A percentile compares a stretch with the other conserved stretches of the same genome.
phyloP scores from a whole-genome alignment of 129 eudicot genomes.

The Centaurea solstitialis region DNA sequence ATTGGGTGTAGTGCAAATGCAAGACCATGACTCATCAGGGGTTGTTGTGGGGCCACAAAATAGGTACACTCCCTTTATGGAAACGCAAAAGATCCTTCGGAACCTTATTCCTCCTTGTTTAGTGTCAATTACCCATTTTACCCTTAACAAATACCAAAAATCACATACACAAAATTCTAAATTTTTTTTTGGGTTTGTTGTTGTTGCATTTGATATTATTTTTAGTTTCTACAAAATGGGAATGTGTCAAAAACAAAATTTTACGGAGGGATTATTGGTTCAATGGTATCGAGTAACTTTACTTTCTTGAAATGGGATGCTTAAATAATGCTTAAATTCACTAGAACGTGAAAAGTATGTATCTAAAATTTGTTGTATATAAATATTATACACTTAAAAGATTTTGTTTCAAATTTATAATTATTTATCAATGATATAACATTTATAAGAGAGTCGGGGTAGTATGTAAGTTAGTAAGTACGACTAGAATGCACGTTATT shows the following conservation, averaged over 20 bases:
- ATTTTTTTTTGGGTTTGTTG: neutral
- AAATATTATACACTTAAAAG: neutral
- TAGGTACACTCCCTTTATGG: conserved; percentile 31
- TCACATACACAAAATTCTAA: neutral
- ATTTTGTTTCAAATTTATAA: neutral
- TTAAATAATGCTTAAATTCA: neutral
- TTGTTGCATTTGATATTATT: neutral
- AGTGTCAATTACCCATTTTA: neutral
- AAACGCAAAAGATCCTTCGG: conserved; percentile 26
- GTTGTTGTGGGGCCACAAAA: conserved; percentile 21
- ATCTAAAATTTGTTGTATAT: neutral
- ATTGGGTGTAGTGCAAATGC: conserved; percentile 13
- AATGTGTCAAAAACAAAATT: neutral
- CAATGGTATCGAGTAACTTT: neutral
- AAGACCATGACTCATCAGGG: conserved; percentile 26
- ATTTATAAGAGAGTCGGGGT: neutral
- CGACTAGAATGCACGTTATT: neutral
- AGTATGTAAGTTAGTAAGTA: neutral
- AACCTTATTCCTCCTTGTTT: conserved; percentile 16
- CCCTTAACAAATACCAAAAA: neutral
- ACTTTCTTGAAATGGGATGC: too few species aligned
- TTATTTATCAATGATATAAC: neutral
- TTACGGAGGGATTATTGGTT: neutral
- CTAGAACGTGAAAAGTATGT: neutral
- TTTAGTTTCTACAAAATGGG: neutral